These are phyloP conservation scores for Pseudogymnoascus sp. DNA, from an alignment of 2,329 filamentous ascomycete genomes.

Conservation along the genomic window DNA sequence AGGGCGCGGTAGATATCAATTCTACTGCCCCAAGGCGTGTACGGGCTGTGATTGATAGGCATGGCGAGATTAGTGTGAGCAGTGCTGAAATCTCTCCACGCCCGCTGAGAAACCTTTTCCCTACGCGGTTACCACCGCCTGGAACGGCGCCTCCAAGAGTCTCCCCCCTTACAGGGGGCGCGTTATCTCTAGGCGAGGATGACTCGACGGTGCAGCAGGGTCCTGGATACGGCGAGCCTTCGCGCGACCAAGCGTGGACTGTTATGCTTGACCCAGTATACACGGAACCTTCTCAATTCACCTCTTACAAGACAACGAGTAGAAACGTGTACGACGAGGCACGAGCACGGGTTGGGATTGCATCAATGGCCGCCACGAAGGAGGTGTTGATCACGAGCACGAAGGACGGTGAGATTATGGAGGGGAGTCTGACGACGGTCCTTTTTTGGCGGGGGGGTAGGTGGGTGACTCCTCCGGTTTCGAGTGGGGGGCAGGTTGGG, in stretches of 20 bases:
- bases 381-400: conserved; percentile 71
- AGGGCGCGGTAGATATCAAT: conserved; percentile 22
- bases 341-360: conserved; percentile 51
- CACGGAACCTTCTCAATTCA: conserved; percentile 53
- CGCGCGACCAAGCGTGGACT: conserved; percentile 31
- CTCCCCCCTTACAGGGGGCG: conserved; percentile 25
- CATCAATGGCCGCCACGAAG: conserved; percentile 36
- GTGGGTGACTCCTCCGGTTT: conserved; percentile 77
- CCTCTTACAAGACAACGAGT: conserved; percentile 76
- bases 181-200: conserved; percentile 19
- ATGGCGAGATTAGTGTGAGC: conserved; percentile 40
- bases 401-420: conserved; percentile 59
- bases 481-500: conserved; percentile 71
- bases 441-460: conserved; percentile 65
- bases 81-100: conserved; percentile 32
- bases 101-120: conserved; percentile 47
- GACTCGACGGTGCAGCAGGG: conserved; percentile 15
- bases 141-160: conserved; percentile 19
- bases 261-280: conserved; percentile 43
- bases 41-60: conserved; percentile 43
- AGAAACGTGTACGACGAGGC: conserved; percentile 64
- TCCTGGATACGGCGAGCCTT: conserved; percentile 21
- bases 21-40: conserved; percentile 38
- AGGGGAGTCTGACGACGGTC: conserved; percentile 73
- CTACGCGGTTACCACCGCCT: conserved; percentile 43